Percentiles rank a stretch among this genome's conserved stretches.
phyloP scores from a whole-genome alignment of 139 green algal species.

The Ettlia oleoabundans region DNA sequence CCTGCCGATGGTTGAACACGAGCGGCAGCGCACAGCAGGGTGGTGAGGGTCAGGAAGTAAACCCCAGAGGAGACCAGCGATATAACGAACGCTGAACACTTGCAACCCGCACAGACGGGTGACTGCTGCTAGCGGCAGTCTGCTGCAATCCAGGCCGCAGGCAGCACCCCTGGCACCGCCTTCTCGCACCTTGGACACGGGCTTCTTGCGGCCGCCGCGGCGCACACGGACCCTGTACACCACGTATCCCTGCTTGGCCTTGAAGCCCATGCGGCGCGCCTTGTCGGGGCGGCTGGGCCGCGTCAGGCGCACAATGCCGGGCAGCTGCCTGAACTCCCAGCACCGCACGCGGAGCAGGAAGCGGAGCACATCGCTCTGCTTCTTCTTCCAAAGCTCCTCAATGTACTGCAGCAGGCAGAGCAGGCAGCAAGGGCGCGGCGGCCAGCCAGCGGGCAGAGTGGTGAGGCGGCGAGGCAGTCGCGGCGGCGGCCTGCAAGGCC shows the following conservation, averaged over 20 bases:
- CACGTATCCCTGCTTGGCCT: conserved; percentile 97
- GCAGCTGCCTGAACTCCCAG: conserved; percentile 99
- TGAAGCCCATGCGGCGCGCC: conserved; percentile 96
- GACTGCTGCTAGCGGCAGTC: too few relatives aligned
- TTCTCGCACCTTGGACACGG: conserved; percentile 87
- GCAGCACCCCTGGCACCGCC: neutral
- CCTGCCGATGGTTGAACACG: conserved; percentile 75
- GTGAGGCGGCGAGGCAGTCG: neutral
- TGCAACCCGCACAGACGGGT: too few relatives aligned
- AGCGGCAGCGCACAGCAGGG: too few relatives aligned
- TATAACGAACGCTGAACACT: too few relatives aligned
- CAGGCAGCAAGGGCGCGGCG: neutral
- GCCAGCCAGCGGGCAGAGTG: neutral
- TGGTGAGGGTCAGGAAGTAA: too few relatives aligned
- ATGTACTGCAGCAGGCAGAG: conserved; percentile 79
- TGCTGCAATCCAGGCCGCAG: neutral
- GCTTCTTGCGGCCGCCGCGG: conserved; percentile 95
- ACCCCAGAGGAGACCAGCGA: too few relatives aligned
- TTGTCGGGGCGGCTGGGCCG: conserved; percentile 96
- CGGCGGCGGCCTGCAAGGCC: neutral
- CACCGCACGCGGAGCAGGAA: conserved; percentile 98
- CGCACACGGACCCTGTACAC: conserved; percentile 97
- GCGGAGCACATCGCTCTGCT: conserved; percentile 99
- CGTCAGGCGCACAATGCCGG: conserved; percentile 87
- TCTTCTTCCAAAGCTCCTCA: conserved; percentile 95